Base-by-base conservation (phyloP, 2,329 filamentous ascomycete species). In the Zymoseptoria ardabiliae region DNA sequence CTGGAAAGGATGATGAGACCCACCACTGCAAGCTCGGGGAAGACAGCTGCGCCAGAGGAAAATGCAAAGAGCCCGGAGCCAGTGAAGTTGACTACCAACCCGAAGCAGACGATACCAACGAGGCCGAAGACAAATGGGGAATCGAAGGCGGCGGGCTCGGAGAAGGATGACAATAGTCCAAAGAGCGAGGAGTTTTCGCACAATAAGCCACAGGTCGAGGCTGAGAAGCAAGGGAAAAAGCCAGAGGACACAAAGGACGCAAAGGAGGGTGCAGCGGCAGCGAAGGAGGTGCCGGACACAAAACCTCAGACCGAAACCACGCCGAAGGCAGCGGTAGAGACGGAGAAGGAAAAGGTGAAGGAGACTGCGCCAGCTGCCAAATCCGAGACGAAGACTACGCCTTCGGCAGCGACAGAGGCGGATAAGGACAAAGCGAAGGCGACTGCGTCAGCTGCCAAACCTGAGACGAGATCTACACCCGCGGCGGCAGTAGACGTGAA, bases 1-100 rank as follows among this genome's bases (percentile, higher is more conserved):
- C 76, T 92, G 23, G 88, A 87, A n/a, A 83, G 89, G 56, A 91
- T 92, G 88, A 91, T 87, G 84, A 80, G 88, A 49, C 89, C 89
- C 2, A 92, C 89, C 0, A 82, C 87, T 51, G 79, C 83, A 52
- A 90, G 86, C 4, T 81, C 86, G 8, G 85, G 80, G 63, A 91
- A 90, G 75, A 81, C 82, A 9, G 85, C 80, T 63, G 90, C 89
- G 74, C 81, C 82, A 0, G 77, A 82, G 2, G 87, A 89, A 4
- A 90, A 89, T 74, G 71, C 71, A 4, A 72, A 73, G 13, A 45
- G 35, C 13, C 35, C 35, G 13, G 35, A 45, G 35, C 35, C 35
- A n/a, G 70, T 70, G 20, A 71, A 72, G 70, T 72, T 73, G 60
- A 73, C 76, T 30, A 73, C 75, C 7, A 59, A 58, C 25, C 57